These are phyloP conservation scores for Mycena rebaudengoi DNA, from an alignment of 768 basidiomycete genomes.

Conservation along the genomic window DNA sequence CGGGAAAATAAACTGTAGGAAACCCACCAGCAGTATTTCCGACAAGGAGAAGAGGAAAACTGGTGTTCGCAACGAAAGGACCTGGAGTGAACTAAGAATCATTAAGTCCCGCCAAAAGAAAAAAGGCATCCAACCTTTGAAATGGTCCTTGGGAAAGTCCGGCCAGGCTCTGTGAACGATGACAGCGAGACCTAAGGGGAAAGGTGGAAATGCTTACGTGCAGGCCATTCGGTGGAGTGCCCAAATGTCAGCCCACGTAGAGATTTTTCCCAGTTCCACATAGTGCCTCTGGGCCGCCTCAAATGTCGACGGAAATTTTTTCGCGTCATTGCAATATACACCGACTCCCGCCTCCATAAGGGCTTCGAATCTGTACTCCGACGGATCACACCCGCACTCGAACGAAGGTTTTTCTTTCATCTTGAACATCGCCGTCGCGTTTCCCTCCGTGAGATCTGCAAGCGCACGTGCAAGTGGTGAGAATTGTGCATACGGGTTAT, in stretches of 20 bases:
- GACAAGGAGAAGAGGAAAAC: conserved; percentile 5
- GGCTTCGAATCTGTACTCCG: conserved; percentile 11
- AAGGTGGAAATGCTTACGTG: not conserved
- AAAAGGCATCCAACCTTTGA: conserved; percentile 1
- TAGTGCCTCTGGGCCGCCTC: conserved; percentile 9
- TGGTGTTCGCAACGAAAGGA: not conserved
- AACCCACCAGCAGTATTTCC: conserved; percentile 25
- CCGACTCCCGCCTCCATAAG: not conserved
- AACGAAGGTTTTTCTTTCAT: conserved; percentile 28
- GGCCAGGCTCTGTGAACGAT: conserved; percentile 16
- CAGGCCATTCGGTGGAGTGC: not conserved
- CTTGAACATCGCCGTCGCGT: conserved; percentile 38
- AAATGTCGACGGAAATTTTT: not conserved
- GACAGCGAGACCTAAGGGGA: not conserved
- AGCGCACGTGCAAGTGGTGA: conserved; percentile 44
- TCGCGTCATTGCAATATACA: conserved; percentile 19
- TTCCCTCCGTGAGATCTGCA: conserved; percentile 42
- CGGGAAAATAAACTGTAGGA: conserved; percentile 32
- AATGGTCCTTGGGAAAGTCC: conserved; percentile 19
- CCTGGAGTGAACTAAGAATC: conserved; percentile 49
- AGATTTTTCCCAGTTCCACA: not conserved
- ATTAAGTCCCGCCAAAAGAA: not conserved
- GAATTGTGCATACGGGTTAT: conserved; percentile 45
- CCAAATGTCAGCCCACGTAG: conserved; percentile 5
- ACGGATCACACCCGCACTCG: conserved; percentile 40